Percentiles rank a stretch among this genome's conserved stretches.
Evolutionary conservation across 2,329 filamentous ascomycete species (phyloP).

Genomic region (Nemania sp.): DNA sequence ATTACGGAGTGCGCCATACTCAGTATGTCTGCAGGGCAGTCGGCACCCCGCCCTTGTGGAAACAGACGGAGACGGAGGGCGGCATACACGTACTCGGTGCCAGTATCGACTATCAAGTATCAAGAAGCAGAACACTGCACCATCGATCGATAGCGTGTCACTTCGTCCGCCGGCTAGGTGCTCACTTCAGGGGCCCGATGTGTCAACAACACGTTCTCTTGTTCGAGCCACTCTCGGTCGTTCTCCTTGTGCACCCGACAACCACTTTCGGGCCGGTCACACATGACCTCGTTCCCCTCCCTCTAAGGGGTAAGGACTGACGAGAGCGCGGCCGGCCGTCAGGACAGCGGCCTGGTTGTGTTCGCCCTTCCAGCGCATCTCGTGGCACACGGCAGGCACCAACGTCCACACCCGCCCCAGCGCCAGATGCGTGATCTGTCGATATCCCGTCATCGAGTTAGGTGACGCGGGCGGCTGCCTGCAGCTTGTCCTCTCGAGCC

Average conservation of each 20-base stretch:
- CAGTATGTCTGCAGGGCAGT: too few species aligned
- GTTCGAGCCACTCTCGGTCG: constrained; percentile 6
- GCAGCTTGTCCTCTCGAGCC: constrained; percentile 19
- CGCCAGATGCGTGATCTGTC: constrained; percentile 19
- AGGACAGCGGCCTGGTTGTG: constrained; percentile 17
- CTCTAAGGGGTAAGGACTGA: constrained; percentile 18
- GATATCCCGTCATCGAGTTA: constrained; percentile 14
- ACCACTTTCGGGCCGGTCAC: constrained; percentile 14
- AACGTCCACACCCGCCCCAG: constrained; percentile 3
- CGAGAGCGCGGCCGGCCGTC: constrained; percentile 13
- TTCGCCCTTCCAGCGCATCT: constrained; percentile 4
- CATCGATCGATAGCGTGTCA: constrained; percentile 1
- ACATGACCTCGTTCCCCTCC: constrained; percentile 14
- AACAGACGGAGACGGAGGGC: too few species aligned
- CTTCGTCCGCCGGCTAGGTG: background rate
- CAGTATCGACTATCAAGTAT: too few species aligned
- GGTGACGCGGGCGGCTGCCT: constrained; percentile 2
- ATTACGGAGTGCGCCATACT: too few species aligned
- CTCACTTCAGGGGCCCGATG: background rate
- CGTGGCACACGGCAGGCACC: constrained; percentile 18
- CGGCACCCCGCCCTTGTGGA: too few species aligned
- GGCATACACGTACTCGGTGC: too few species aligned
- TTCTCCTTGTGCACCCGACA: constrained; percentile 14
- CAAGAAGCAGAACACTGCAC: constrained; percentile 13
- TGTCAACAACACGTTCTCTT: constrained; percentile 7